phyloP scores from a whole-genome alignment of 164 flowering plant species.

The Taxillus chinensis region DNA sequence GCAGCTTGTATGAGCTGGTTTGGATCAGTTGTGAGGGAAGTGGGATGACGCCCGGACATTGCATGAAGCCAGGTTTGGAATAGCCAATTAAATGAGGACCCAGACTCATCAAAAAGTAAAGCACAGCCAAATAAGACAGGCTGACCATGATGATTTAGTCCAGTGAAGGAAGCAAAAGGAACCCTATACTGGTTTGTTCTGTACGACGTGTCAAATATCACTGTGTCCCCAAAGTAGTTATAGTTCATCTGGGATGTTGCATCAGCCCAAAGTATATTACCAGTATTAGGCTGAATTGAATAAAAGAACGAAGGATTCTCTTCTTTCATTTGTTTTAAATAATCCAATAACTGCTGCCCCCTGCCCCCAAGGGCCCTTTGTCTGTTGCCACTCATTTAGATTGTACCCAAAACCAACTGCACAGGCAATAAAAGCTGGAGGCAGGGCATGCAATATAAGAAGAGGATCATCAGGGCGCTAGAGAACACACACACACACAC shows the following conservation, averaged over 20 bases:
- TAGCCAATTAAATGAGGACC: not conserved
- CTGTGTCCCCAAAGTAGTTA: not conserved
- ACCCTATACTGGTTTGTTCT: not conserved
- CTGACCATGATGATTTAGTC: conserved; percentile 1
- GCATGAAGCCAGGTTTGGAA: not conserved
- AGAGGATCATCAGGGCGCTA: no score
- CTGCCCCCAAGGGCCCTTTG: not conserved
- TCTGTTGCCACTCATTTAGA: not conserved
- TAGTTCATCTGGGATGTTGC: not conserved
- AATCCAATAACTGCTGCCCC: not conserved
- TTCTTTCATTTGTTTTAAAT: not conserved
- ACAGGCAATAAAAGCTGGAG: not conserved
- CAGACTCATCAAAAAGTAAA: not conserved
- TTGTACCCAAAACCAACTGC: not conserved
- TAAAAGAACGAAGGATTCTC: conserved; percentile 2
- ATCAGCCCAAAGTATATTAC: conserved; percentile 1
- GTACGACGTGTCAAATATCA: not conserved
- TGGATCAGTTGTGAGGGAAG: not conserved
- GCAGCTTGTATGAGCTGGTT: not conserved
- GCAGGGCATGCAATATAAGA: no score
- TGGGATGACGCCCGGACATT: conserved; percentile 1
- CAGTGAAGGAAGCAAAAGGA: conserved; percentile 1
- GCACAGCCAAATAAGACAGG: conserved; percentile 2
- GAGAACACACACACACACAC: no score
- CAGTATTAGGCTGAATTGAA: not conserved